phyloP scores from a whole-genome alignment of 352 stramenopile genomes.

The Pythium pectinolyticum region DNA sequence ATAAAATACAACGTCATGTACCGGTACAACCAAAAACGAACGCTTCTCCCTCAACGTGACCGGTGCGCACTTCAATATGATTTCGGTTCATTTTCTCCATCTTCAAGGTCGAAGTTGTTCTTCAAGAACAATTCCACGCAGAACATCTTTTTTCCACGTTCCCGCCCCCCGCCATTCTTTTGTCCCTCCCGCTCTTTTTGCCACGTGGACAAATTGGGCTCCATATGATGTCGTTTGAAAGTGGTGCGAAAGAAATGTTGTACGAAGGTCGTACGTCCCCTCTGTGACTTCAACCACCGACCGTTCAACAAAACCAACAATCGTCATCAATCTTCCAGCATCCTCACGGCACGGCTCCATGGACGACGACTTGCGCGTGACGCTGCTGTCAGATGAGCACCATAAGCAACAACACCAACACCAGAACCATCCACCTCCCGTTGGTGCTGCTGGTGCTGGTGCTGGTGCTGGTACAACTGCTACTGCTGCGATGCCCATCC shows the following conservation, averaged over 20 bases:
- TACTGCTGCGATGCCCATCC: too few species aligned
- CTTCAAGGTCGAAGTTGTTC: slow-evolving; percentile 12
- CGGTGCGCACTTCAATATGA: background rate
- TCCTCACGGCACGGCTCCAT: too few species aligned
- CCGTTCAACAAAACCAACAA: slow-evolving; percentile 10
- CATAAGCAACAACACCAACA: too few species aligned
- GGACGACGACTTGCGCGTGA: slow-evolving; percentile 31
- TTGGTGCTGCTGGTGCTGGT: too few species aligned
- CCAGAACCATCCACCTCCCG: background rate
- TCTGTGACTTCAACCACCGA: slow-evolving; percentile 25
- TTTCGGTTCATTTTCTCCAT: background rate
- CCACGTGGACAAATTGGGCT: background rate
- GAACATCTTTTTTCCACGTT: background rate
- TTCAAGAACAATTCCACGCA: background rate
- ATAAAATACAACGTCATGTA: slow-evolving; percentile 1
- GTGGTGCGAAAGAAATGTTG: background rate
- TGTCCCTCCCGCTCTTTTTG: too few species aligned
- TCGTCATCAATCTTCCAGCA: too few species aligned
- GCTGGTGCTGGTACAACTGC: too few species aligned
- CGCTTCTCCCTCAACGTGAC: background rate
- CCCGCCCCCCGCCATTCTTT: slow-evolving; percentile 4
- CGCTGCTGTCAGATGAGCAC: slow-evolving; percentile 27
- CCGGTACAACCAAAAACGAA: background rate
- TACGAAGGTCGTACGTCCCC: slow-evolving; percentile 18
- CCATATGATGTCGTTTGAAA: slow-evolving; percentile 3